Percentiles rank a stretch among this genome's conserved stretches.
Conservation (phyloP, 345 rosid genomes). For the Gossypium bickii region DNA sequence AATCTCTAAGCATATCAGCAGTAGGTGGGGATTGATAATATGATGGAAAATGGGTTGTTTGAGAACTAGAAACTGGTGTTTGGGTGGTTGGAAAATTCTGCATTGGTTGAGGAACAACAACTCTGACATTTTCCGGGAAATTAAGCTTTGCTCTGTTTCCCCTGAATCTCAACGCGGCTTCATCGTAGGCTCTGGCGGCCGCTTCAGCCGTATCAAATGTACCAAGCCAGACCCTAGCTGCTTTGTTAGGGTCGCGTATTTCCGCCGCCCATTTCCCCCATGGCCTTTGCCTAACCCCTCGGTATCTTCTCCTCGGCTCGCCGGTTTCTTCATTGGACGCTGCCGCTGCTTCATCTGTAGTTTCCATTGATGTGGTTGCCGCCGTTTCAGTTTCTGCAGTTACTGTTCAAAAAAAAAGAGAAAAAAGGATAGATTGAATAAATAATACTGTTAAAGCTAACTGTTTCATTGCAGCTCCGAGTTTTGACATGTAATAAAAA, state of each 20-base stretch:
- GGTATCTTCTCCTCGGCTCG: constrained; percentile 53
- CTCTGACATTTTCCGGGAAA: constrained; percentile 65
- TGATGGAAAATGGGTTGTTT: constrained; percentile 6
- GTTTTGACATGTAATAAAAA: neutral
- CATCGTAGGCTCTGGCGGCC: constrained; percentile 86
- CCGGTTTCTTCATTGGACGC: constrained; percentile 31
- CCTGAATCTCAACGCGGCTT: constrained; percentile 77
- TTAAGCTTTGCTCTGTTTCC: constrained; percentile 80
- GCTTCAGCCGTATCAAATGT: constrained; percentile 82
- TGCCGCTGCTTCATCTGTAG: constrained; percentile 16
- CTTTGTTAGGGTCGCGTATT: constrained; percentile 79
- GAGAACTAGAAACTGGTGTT: constrained; percentile 15
- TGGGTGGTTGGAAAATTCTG: constrained; percentile 22
- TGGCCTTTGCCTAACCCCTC: constrained; percentile 85
- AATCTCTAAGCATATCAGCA: constrained; percentile 30
- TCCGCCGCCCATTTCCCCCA: constrained; percentile 97
- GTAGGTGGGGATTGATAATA: constrained; percentile 22
- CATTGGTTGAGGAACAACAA: constrained; percentile 23
- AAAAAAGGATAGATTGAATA: too few species aligned
- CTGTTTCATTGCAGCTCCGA: constrained; percentile 13
- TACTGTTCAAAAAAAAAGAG: constrained; percentile 10
- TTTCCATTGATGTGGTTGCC: constrained; percentile 7
- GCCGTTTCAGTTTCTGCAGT: constrained; percentile 24
- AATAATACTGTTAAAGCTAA: neutral
- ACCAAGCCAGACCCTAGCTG: constrained; percentile 82